A percentile compares a stretch with the other conserved stretches of the same genome.
Evolutionary conservation across 257 asterid species (phyloP).

Genomic region (Nicotiana sylvestris): DNA sequence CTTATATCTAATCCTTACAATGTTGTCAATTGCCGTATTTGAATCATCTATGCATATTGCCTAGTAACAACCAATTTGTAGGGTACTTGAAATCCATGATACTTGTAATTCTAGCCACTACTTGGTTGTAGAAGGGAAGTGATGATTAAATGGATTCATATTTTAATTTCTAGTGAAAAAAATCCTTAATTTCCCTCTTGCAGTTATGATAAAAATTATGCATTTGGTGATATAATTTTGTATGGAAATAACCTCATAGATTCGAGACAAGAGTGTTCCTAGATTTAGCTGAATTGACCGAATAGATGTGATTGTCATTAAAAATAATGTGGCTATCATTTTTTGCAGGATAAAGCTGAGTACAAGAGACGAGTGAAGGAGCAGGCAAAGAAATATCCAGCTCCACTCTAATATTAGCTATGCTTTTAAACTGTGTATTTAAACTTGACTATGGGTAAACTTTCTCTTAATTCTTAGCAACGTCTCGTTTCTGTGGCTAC

Average conservation of each 20-base stretch:
- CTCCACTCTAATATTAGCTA: constrained; percentile 12
- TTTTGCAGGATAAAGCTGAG: constrained; percentile 28
- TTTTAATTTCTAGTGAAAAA: not conserved
- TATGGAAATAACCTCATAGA: not conserved
- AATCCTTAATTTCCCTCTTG: not conserved
- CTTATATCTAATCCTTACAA: not conserved
- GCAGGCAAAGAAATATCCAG: constrained; percentile 33
- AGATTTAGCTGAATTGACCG: not conserved
- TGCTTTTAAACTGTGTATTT: not conserved
- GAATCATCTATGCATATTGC: not conserved
- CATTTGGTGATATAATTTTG: not conserved
- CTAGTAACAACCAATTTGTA: not conserved
- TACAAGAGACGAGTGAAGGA: constrained; percentile 34
- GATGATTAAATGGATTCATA: not conserved
- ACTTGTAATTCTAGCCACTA: not conserved
- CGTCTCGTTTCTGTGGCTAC: not conserved
- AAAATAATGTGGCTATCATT: not conserved
- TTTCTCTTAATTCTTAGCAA: not conserved
- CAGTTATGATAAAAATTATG: not conserved
- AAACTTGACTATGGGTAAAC: not conserved
- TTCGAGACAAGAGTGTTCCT: not conserved
- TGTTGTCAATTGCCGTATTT: not conserved
- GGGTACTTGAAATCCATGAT: not conserved
- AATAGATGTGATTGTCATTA: not conserved
- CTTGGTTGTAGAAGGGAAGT: not conserved